Evolutionary conservation across 1,284 basidiomycete genomes (phyloP).

Genomic region (Pholiota adiposa): DNA sequence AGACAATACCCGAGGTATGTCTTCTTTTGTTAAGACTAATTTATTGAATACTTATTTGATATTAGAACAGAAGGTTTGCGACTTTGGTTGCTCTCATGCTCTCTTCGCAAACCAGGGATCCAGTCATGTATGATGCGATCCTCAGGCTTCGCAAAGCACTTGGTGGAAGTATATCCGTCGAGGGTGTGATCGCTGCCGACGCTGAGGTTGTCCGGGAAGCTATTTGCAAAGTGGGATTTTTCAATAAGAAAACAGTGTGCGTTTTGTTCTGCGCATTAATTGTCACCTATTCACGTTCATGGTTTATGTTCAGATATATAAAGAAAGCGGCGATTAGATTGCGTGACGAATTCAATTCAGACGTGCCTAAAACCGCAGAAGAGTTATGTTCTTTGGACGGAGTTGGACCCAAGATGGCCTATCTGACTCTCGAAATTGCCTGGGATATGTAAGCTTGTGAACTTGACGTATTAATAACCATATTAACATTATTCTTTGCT

Average conservation of each 20-base stretch:
- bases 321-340: slow-evolving; percentile 72
- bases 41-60: not conserved
- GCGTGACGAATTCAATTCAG: slow-evolving; percentile 74
- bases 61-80: slow-evolving; percentile 78
- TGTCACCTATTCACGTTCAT: not conserved
- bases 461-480: not conserved
- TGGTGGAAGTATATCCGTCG: slow-evolving; percentile 78
- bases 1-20: slow-evolving; percentile 68
- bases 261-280: slow-evolving; percentile 24
- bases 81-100: slow-evolving; percentile 95
- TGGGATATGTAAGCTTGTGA: slow-evolving; percentile 74
- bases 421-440: slow-evolving; percentile 79
- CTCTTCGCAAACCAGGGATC: slow-evolving; percentile 94
- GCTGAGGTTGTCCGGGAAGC: slow-evolving; percentile 68
- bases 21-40: not conserved
- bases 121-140: slow-evolving; percentile 87
- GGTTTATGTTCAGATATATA: slow-evolving; percentile 57
- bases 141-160: slow-evolving; percentile 74
- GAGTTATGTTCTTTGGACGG: slow-evolving; percentile 85
- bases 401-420: slow-evolving; percentile 95
- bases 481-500: not conserved
- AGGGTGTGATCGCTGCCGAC: slow-evolving; percentile 71
- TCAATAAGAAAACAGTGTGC: slow-evolving; percentile 84
- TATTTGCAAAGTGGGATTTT: slow-evolving; percentile 93
- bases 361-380: slow-evolving; percentile 87